These are phyloP conservation scores for Ogataea haglerorum DNA, from an alignment of 805 yeast genomes.

Conservation along the genomic window DNA sequence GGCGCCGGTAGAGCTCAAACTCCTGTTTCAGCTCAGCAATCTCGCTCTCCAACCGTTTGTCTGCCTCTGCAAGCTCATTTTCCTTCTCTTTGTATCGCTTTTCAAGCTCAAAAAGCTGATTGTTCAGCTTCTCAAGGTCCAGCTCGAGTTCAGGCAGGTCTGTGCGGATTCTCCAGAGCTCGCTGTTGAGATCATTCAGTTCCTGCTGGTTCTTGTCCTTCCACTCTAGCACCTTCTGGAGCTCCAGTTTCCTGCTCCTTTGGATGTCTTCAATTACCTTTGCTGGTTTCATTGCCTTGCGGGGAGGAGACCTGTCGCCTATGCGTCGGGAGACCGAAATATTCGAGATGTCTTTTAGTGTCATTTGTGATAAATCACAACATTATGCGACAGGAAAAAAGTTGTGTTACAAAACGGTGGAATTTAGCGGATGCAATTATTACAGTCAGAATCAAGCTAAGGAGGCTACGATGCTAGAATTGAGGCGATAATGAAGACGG, in stretches of 20 bases:
- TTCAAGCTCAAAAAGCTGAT: constrained; percentile 14
- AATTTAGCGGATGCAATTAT: neutral
- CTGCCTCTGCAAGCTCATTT: constrained; percentile 30
- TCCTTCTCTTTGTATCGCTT: constrained; percentile 28
- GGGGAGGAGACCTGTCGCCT: neutral
- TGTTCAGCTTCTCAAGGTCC: constrained; percentile 30
- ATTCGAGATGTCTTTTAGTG: constrained; percentile 6
- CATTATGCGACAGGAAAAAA: constrained; percentile 7
- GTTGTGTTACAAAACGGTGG: constrained; percentile 4
- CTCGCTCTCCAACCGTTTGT: constrained; percentile 24
- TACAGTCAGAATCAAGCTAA: neutral
- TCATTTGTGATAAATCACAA: constrained; percentile 12
- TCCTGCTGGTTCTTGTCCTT: constrained; percentile 18
- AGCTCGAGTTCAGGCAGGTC: constrained; percentile 28
- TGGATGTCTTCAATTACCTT: constrained; percentile 15
- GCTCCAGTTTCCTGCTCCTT: constrained; percentile 14
- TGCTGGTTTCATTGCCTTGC: constrained; percentile 11
- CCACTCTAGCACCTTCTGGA: constrained; percentile 12
- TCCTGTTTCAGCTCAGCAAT: constrained; percentile 31
- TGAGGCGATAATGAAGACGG: no score
- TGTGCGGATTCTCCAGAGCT: constrained; percentile 27
- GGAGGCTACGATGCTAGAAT: no score
- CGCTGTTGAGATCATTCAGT: constrained; percentile 26
- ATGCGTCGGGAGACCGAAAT: constrained; percentile 2
- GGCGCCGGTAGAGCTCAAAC: constrained; percentile 34